Conservation (phyloP, 1,139 yeast genomes). For the Kluyveromyces sp. region DNA sequence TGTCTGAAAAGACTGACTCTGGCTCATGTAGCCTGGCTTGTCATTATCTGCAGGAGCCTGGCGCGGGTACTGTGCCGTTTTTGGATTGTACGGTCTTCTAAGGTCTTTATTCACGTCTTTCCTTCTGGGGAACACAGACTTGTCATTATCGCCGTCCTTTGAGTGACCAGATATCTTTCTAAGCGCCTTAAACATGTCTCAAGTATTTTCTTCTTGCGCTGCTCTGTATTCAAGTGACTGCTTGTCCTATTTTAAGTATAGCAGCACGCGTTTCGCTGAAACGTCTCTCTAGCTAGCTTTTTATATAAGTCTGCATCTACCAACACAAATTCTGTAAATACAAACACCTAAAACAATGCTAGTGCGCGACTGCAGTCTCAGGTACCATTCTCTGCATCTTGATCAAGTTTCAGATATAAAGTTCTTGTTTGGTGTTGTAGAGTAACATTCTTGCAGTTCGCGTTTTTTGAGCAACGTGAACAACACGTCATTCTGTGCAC, state of each 20-base stretch:
- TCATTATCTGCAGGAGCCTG: background rate
- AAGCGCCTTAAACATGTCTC: slow-evolving; percentile 3
- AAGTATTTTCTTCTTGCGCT: background rate
- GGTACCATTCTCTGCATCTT: background rate
- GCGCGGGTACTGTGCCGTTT: slow-evolving; percentile 2
- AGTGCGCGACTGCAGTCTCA: background rate
- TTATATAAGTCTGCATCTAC: too few relatives aligned
- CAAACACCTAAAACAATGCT: background rate
- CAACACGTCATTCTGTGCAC: background rate
- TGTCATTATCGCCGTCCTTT: background rate
- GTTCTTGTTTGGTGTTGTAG: background rate
- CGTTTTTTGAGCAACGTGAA: background rate
- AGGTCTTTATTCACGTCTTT: slow-evolving; percentile 2
- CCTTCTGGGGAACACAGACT: background rate
- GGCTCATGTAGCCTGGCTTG: background rate
- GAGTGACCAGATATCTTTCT: slow-evolving; percentile 7
- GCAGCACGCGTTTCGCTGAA: too few relatives aligned
- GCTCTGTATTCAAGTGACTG: too few relatives aligned
- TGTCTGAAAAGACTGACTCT: background rate
- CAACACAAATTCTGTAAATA: too few relatives aligned
- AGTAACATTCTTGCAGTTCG: background rate
- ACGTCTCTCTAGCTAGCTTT: too few relatives aligned
- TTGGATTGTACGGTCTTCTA: slow-evolving; percentile 1
- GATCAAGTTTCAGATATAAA: background rate
- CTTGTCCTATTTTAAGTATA: too few relatives aligned